Evolutionary conservation across 2,329 filamentous ascomycete genomes (phyloP), one percentile per base, ranked within the genome.

Genomic region (Trichophyton simii): DNA sequence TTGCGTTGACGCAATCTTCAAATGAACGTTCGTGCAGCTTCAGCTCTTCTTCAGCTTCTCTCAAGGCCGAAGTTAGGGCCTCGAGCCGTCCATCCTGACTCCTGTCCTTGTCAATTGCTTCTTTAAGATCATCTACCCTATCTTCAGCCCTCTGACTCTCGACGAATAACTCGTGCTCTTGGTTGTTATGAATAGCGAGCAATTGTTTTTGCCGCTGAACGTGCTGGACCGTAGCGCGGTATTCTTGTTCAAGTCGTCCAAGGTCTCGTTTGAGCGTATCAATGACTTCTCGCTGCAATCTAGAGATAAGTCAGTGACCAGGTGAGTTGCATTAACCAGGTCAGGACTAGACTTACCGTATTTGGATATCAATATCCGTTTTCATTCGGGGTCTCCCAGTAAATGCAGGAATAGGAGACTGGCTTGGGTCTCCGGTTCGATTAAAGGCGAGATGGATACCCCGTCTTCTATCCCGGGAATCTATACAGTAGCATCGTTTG

Each of bases 351-450:
- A 68, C 58, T 69, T 44, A 82, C 76, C 72, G 77, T 46, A 91
- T 80, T 68, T 89, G 87, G 18, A 82, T 82, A 61, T 83, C 86
- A 28, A 83, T 78, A 69, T 95, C 88, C 0, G 88, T 86, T 69
- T 87, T 87, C 84, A 96, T 95, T n/a, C 91, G 84, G 25, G 87
- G 79, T 8, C 74, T 75, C 44, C 81, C 78, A 0, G 69, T 72
- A 65, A 77, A 83, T 15, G 80, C 79, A 6, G 77, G 72, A 3
- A 87, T 78, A 11, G 82, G 81, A 44, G 76, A 75, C 42, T 80
- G 76, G 57, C 75, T 81, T 58, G 77, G 71, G 48, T 77, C 77
- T n/a, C 78, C 79, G 57, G 70, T 72, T 36, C 76, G 73, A 34
- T 76, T 76, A 68, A 73, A 80, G 20, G 76, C 79, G 63, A 88